Percentiles rank a stretch among this genome's conserved stretches.
phyloP scores from a whole-genome alignment of 1,284 basidiomycete genomes.

The Irpex lacteus region DNA sequence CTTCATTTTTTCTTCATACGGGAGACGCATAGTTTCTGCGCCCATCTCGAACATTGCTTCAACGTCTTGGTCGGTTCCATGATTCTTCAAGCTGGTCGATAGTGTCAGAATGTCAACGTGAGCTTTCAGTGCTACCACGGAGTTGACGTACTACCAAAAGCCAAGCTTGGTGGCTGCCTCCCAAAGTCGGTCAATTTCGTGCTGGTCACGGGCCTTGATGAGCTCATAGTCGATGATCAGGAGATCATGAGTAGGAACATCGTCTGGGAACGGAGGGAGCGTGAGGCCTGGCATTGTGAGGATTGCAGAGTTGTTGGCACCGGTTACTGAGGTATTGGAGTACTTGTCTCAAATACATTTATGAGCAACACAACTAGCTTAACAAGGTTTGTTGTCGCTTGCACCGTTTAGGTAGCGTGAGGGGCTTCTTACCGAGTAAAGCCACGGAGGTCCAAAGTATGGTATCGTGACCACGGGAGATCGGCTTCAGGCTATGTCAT shows the following conservation, averaged over 20 bases:
- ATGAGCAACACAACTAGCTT: too few species aligned
- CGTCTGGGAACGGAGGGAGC: constrained; percentile 7
- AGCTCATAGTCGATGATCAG: constrained; percentile 11
- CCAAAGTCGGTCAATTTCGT: constrained; percentile 6
- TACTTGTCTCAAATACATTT: too few species aligned
- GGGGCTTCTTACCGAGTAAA: too few species aligned
- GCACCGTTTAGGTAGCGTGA: too few species aligned
- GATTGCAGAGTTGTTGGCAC: background rate
- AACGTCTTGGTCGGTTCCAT: constrained; percentile 31
- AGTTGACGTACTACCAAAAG: constrained; percentile 9
- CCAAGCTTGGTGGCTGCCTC: constrained; percentile 9
- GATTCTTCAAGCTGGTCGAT: constrained; percentile 31
- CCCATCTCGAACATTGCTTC: constrained; percentile 35
- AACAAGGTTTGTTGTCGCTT: too few species aligned
- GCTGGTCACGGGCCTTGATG: constrained; percentile 1
- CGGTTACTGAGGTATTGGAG: too few species aligned
- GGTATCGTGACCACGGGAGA: too few species aligned
- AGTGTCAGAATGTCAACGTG: background rate
- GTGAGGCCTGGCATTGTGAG: background rate
- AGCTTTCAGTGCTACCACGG: too few species aligned
- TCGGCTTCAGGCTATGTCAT: too few species aligned
- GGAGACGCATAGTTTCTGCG: constrained; percentile 30
- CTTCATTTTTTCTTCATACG: constrained; percentile 33
- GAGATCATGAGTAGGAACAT: constrained; percentile 7
- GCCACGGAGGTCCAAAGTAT: too few species aligned